A percentile compares a stretch with the other conserved stretches of the same genome.
Evolutionary conservation across 2,329 filamentous ascomycete species (phyloP).

Genomic region (Aspergillus novofumigatus): DNA sequence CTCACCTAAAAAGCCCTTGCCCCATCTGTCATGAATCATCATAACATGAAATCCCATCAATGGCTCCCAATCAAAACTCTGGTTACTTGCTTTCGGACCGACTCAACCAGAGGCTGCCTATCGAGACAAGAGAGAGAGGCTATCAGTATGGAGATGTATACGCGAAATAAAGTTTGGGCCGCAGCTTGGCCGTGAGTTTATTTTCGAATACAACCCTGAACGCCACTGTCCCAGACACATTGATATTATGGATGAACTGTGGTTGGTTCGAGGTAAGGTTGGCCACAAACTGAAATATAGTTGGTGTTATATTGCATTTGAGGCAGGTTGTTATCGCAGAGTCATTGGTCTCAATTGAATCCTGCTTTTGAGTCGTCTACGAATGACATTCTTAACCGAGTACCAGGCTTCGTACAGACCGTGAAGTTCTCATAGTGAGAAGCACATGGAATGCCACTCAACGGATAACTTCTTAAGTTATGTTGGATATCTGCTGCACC

Average conservation of each 20-base stretch:
- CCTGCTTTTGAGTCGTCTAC: too few relatives aligned
- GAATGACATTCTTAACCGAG: too few relatives aligned
- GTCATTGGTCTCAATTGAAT: too few relatives aligned
- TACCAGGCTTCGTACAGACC: too few relatives aligned
- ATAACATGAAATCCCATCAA: not conserved
- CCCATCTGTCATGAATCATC: not conserved
- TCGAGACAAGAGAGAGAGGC: not conserved
- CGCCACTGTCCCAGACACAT: not conserved
- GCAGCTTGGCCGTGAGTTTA: not conserved
- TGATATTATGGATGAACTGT: not conserved
- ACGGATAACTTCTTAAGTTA: too few relatives aligned
- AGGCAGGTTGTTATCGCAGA: too few relatives aligned
- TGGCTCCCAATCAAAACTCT: not conserved
- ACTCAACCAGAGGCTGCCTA: not conserved
- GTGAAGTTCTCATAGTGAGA: too few relatives aligned
- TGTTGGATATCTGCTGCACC: too few relatives aligned
- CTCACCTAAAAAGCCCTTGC: not conserved
- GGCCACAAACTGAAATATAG: too few relatives aligned
- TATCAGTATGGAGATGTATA: not conserved
- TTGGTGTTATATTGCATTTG: too few relatives aligned
- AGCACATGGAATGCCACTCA: too few relatives aligned
- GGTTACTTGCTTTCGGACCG: not conserved
- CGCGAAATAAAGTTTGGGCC: not conserved
- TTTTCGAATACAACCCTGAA: not conserved
- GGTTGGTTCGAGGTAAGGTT: too few relatives aligned